Evolutionary conservation across 169 alveolate species (phyloP).

Genomic region (Miamiensis avidus): DNA sequence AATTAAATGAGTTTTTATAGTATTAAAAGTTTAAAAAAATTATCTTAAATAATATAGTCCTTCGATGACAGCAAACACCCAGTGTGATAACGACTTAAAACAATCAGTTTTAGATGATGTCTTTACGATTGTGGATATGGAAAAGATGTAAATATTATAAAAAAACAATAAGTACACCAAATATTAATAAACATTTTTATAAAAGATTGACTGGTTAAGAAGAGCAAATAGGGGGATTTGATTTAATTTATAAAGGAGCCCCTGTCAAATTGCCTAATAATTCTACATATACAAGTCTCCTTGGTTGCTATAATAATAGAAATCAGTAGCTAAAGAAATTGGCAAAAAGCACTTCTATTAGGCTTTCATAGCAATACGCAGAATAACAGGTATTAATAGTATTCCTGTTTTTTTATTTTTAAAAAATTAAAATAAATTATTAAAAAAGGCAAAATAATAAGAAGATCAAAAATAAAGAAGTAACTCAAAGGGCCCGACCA

Average conservation of each 20-base stretch:
- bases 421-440: no score
- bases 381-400: conserved; percentile 3
- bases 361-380: conserved; percentile 47
- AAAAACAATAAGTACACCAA: conserved; percentile 41
- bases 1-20: background rate
- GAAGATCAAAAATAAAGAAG: background rate
- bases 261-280: conserved; percentile 72
- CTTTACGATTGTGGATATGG: conserved; percentile 89
- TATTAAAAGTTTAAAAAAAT: background rate
- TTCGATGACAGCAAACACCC: conserved; percentile 91
- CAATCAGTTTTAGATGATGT: conserved; percentile 89
- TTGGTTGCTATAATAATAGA: conserved; percentile 86
- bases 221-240: conserved; percentile 90
- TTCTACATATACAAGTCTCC: conserved; percentile 70
- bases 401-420: background rate
- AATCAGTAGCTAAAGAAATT: conserved; percentile 74
- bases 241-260: conserved; percentile 78
- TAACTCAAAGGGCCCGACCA: background rate
- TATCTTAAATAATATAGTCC: conserved; percentile 72
- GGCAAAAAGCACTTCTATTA: conserved; percentile 81
- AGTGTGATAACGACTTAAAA: conserved; percentile 88
- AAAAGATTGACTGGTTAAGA: conserved; percentile 81
- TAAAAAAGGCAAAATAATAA: background rate
- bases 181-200: background rate
- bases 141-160: conserved; percentile 62